Evolutionary conservation across 192 early-diverging fungal species (phyloP).

Genomic region (Umbelopsis ramanniana): DNA sequence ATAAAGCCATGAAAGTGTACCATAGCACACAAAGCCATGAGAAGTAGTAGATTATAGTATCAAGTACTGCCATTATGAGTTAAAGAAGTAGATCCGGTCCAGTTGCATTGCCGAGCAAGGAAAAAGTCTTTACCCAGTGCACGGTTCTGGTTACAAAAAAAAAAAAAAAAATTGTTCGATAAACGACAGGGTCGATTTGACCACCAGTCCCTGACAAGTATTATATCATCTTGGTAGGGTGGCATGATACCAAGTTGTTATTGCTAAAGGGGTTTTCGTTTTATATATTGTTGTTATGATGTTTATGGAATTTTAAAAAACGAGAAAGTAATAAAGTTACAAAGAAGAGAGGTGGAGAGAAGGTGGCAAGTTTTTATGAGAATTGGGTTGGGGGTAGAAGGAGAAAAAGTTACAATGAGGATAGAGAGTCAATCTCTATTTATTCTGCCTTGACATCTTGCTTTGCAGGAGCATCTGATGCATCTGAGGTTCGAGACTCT

Average conservation of each 20-base stretch:
- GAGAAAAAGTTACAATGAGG: neutral
- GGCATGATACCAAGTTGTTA: neutral
- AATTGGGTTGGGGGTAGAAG: neutral
- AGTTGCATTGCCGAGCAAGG: neutral
- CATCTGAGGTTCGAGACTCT: slow-evolving; percentile 44
- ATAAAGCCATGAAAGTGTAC: slow-evolving; percentile 38
- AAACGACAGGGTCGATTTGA: no score
- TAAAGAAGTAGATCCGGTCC: neutral
- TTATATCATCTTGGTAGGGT: neutral
- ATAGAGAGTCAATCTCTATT: slow-evolving; percentile 5
- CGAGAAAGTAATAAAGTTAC: slow-evolving; percentile 13
- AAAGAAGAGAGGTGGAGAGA: neutral
- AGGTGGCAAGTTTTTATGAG: neutral
- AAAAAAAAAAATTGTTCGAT: neutral
- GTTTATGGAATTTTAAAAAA: neutral
- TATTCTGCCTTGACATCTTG: slow-evolving; percentile 9
- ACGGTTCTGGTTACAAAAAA: neutral
- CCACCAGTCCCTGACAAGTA: no score
- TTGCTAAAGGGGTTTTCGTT: neutral
- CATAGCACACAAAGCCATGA: slow-evolving; percentile 30
- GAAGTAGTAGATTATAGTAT: slow-evolving; percentile 13
- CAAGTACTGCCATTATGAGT: slow-evolving; percentile 8
- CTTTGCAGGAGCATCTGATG: neutral
- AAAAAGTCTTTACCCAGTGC: neutral
- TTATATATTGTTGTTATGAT: neutral